These are phyloP conservation scores for Phytophthora chlamydospora DNA, from an alignment of 352 stramenopile genomes.

Conservation along the genomic window DNA sequence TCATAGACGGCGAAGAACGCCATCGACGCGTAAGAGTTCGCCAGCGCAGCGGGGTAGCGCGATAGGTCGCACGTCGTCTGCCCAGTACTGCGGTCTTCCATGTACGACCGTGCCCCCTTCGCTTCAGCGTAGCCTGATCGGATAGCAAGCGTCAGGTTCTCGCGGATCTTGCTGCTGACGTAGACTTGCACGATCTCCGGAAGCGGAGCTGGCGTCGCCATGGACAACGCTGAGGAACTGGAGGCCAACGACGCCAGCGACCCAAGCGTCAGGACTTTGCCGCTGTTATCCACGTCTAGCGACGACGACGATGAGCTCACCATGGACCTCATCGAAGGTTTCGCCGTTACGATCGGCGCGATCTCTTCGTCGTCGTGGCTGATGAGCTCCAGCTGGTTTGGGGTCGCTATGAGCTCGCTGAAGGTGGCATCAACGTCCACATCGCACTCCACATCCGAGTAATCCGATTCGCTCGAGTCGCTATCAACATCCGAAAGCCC, in stretches of 20 bases:
- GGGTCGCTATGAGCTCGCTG: conserved; percentile 76
- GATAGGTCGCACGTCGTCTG: conserved; percentile 56
- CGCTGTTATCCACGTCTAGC: conserved; percentile 35
- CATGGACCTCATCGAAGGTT: conserved; percentile 32
- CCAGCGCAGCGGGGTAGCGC: conserved; percentile 44
- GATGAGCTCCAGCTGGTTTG: conserved; percentile 61
- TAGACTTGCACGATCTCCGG: conserved; percentile 83
- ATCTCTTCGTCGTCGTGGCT: conserved; percentile 75
- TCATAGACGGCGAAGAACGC: conserved; percentile 90
- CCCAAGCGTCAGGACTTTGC: conserved; percentile 25
- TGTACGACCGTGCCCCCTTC: conserved; percentile 86
- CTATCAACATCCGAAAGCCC: conserved; percentile 43
- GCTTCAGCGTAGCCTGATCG: conserved; percentile 85
- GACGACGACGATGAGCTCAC: conserved; percentile 38
- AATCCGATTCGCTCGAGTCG: conserved; percentile 70
- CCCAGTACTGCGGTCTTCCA: conserved; percentile 84
- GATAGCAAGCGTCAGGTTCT: conserved; percentile 75
- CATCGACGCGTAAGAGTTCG: conserved; percentile 49
- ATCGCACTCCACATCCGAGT: conserved; percentile 84
- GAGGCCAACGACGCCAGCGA: conserved; percentile 36
- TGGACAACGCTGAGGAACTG: conserved; percentile 23
- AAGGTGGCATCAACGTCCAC: conserved; percentile 90
- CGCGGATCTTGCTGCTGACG: conserved; percentile 88
- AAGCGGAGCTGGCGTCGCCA: conserved; percentile 12
- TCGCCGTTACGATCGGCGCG: conserved; percentile 42